Base-by-base conservation (phyloP, 306 rosid species). In the Medicago arabica region DNA sequence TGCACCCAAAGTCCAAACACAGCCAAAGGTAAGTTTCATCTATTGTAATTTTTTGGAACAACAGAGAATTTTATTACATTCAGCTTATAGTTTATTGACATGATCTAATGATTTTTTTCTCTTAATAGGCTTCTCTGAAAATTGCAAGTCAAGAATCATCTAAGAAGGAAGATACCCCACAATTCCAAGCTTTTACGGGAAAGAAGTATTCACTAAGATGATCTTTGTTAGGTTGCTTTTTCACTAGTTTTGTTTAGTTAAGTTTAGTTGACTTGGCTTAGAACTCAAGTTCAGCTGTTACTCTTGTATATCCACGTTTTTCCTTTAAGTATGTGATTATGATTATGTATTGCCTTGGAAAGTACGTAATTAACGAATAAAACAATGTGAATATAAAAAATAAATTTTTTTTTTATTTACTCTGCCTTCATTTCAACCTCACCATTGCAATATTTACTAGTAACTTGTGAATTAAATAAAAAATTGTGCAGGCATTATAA, bases 171-270 rank as follows among this genome's bases (percentile, higher is more conserved):
- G 83, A 84, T 69, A 71, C 81, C 55, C 69, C 87, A 49, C 78
- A 83, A 44, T 86, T 88, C 57, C 76, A 84, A 86, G 86, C 90
- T 68, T 90, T 90, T 73, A 74, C 90, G 0, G 90, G 89, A 84
- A 87, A 84, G 75, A 87, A 84, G 84, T 86, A 87, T 58, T 82
- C 89, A 17, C 64, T 87, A 44, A 85, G 6, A 41, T 85, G 75
- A 87, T 3, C 31, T 25, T 25, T 25, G 28, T 25, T 25, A 46
- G 74, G 58, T 40, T 54, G 14, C 14, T 76, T 43, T 25, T 25
- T 62, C 16, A 18, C 43, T 12, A 1, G 25, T 19, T 41, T 21
- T n/a, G 58, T 60, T 13, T 44, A 4, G 16, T 40, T 14, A 0
- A 6, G 19, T 15, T 49, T 1, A 8, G 23, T 21, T 43, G 25